Base-by-base conservation (phyloP, 2,329 filamentous ascomycete genomes). In the Mollisia scopiformis region DNA sequence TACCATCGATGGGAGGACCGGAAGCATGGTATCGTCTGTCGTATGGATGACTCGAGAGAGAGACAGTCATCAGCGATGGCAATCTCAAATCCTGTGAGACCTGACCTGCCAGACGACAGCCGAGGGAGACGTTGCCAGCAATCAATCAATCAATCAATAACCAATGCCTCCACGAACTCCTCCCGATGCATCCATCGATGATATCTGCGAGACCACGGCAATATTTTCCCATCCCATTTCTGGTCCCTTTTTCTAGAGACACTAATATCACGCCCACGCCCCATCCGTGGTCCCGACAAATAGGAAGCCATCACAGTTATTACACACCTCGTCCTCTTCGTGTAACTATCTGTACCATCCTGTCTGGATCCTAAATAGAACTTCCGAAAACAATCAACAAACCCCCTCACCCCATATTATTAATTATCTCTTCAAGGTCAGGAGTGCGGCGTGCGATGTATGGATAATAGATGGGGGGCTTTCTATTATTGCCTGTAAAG, bases 301-400 rank as follows among this genome's bases (percentile, higher is more conserved):
- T 47, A 33, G 49, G 49, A 51, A 21, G 16, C 7, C 19, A 30
- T 51, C 28, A 35, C 49, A n/a, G 49, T n/a, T 51, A 33, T 51
- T 51, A 30, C 43, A 13, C 25, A 11, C 25, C 25, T 6, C 1
- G 30, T 43, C 49, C 37, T 33, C 23, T 58, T 33, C 27, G 25
- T 8, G 43, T 25, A 25, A 6, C 46, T 10, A 10, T 25, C 23
- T 51, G 37, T 54, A 25, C 23, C 46, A 30, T 14, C 25, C 23
- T 51, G 37, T 54, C 35, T 53, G 30, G 39, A 25, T n/a, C 43
- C 43, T 33, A 31, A 53, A 53, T 33, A 58, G 14, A n/a, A 58
- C 39, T 58, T 58, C 57, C 39, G 30, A 13, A 51, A n/a, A n/a
- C 28, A n/a, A 21, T 33, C 49, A n/a, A n/a, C n/a, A n/a, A n/a